Evolutionary conservation across 352 stramenopile species (phyloP).

Genomic region (Globisporangium cystogenes): DNA sequence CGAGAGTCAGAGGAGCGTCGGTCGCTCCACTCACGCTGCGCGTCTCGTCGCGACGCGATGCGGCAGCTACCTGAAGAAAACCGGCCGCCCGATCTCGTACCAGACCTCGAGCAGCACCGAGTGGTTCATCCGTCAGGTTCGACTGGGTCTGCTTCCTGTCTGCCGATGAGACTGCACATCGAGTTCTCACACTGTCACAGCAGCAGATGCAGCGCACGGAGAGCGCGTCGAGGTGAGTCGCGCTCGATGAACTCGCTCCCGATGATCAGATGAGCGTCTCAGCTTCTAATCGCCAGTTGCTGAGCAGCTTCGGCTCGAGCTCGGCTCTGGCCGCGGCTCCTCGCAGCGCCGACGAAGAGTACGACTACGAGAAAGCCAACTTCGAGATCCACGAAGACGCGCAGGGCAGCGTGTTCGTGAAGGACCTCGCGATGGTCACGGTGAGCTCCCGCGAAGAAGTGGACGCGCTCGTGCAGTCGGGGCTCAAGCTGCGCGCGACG

Average conservation of each 20-base stretch:
- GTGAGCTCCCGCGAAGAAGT: slow-evolving; percentile 86
- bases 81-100: slow-evolving; percentile 53
- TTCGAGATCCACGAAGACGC: slow-evolving; percentile 93
- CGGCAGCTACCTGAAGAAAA: slow-evolving; percentile 67
- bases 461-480: slow-evolving; percentile 78
- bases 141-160: background rate
- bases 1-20: too few species aligned
- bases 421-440: slow-evolving; percentile 88
- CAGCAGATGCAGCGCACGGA: slow-evolving; percentile 67
- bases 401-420: slow-evolving; percentile 91
- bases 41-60: background rate
- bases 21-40: background rate
- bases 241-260: too few species aligned
- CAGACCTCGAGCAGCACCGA: slow-evolving; percentile 77
- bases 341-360: slow-evolving; percentile 51
- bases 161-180: background rate
- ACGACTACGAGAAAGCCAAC: slow-evolving; percentile 86
- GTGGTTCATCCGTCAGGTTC: slow-evolving; percentile 78
- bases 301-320: slow-evolving; percentile 53
- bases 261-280: too few species aligned
- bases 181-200: slow-evolving; percentile 14
- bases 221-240: slow-evolving; percentile 41
- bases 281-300: too few species aligned
- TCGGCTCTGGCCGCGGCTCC: slow-evolving; percentile 1
- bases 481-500: slow-evolving; percentile 84